Evolutionary conservation across 2,329 filamentous ascomycete genomes (phyloP), one percentile per base, ranked within the genome.

Genomic region (Salinomyces thailandicus): DNA sequence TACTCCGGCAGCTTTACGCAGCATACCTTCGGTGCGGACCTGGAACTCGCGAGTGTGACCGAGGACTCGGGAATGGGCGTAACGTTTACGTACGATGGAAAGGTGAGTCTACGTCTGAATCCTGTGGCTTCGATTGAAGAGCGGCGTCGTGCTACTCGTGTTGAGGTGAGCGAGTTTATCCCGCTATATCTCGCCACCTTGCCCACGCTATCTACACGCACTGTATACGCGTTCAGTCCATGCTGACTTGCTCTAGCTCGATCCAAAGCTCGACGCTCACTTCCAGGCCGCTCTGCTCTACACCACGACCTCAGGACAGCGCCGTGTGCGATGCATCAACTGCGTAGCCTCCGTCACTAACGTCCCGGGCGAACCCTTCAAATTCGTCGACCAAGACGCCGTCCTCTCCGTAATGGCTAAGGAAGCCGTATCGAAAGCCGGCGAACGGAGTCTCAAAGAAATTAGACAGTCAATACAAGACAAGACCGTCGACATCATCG

Each of bases 1-100:
- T 98, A 98, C 55, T 85, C 94, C 53, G 91, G 91, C 48, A 94
- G 93, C 63, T 98, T 96, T 57, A 75, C 93, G 34, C 91, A 98
- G 55, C 86, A 95, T 62, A 91, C 84, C 0, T 93, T 94, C 54
- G 87, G 86, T 8, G 86, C 87, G 3, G 91, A 98, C 61, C 73
- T 98, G 30, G 87, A 98, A 58, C 84, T 98, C 51, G 91, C 91
- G 18, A 76, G 83, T 35, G 78, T 96, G 35, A 91, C 96, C 57
- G 79, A 85, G 14, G 91, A 98, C 62, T 95, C 95, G 65, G 85
- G 89, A 7, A 73, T 98, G 47, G 83, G 80, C 2, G 84, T 96
- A 8, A 80, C 85, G 33, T 98, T 98, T 59, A 83, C 76, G 51
- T 93, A 98, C 60, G 91, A 98, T 55, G 91, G 91, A 42, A 96